Evolutionary conservation across 129 eudicot species (phyloP).

Genomic region (Centrapalus pauciflorus): DNA sequence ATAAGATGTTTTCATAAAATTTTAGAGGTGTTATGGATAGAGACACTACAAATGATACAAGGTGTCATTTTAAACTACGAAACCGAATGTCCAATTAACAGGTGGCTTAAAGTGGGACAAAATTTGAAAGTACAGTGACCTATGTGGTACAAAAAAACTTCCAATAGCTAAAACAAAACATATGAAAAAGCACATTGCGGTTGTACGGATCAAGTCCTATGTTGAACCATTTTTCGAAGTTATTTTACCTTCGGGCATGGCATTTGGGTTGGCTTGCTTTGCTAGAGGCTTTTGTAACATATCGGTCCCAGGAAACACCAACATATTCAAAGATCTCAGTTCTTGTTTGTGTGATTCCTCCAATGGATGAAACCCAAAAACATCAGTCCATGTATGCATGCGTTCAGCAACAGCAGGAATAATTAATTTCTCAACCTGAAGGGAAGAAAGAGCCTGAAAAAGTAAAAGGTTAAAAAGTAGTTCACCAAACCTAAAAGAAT

Average conservation of each 20-base stretch:
- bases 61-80: no score
- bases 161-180: no score
- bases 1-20: no score
- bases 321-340: slow-evolving; percentile 59
- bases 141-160: no score
- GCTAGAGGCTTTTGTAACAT: slow-evolving; percentile 59
- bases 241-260: slow-evolving; percentile 22
- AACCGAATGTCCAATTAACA: no score
- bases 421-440: slow-evolving; percentile 64
- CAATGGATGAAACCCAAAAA: slow-evolving; percentile 52
- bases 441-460: slow-evolving; percentile 60
- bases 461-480: background rate
- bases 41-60: no score
- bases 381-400: slow-evolving; percentile 76
- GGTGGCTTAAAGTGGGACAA: no score
- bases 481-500: background rate
- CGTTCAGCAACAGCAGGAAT: slow-evolving; percentile 86
- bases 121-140: no score
- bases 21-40: no score
- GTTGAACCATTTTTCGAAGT: background rate
- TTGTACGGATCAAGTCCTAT: background rate
- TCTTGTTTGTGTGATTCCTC: slow-evolving; percentile 56
- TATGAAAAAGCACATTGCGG: no score
- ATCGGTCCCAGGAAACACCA: slow-evolving; percentile 91
- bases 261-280: slow-evolving; percentile 38